Percentiles rank a stretch among this genome's conserved stretches.
Conservation (phyloP, 345 rosid genomes). For the Boechera stricta region DNA sequence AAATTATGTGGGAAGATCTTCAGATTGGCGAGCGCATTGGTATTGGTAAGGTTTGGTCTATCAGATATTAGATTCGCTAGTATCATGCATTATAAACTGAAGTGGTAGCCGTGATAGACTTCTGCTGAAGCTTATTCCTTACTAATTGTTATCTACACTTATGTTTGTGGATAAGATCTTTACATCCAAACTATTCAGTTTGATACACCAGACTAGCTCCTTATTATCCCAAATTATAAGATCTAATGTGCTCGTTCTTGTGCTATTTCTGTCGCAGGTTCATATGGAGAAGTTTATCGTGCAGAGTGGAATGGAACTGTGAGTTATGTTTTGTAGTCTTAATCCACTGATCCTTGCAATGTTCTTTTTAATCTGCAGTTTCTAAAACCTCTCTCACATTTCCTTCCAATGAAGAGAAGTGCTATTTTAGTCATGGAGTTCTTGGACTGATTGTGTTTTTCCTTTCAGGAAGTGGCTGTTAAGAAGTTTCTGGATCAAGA, state of each 20-base stretch:
- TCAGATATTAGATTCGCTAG: slow-evolving; percentile 17
- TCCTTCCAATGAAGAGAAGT: slow-evolving; percentile 21
- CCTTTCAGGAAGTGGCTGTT: slow-evolving; percentile 94
- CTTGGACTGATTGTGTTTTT: slow-evolving; percentile 39
- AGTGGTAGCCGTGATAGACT: slow-evolving; percentile 19
- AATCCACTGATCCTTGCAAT: slow-evolving; percentile 28
- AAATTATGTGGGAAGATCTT: slow-evolving; percentile 95
- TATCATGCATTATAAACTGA: slow-evolving; percentile 1
- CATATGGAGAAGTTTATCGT: slow-evolving; percentile 92
- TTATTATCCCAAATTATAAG: neutral
- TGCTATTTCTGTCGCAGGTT: slow-evolving; percentile 60
- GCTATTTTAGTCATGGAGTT: slow-evolving; percentile 1
- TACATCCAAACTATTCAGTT: slow-evolving; percentile 26
- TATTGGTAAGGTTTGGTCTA: slow-evolving; percentile 68
- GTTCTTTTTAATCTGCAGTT: slow-evolving; percentile 27
- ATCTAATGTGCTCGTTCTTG: slow-evolving; percentile 28
- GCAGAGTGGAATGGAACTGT: slow-evolving; percentile 98
- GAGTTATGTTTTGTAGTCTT: slow-evolving; percentile 51
- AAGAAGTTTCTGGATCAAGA: slow-evolving; percentile 93
- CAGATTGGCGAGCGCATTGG: slow-evolving; percentile 98
- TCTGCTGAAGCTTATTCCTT: slow-evolving; percentile 6
- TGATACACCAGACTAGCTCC: slow-evolving; percentile 11
- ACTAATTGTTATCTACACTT: slow-evolving; percentile 2
- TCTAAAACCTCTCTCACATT: neutral
- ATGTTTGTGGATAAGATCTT: slow-evolving; percentile 21